These are phyloP conservation scores for Verticillium nonalfalfae DNA, from an alignment of 2,329 filamentous ascomycete species.

Conservation along the genomic window DNA sequence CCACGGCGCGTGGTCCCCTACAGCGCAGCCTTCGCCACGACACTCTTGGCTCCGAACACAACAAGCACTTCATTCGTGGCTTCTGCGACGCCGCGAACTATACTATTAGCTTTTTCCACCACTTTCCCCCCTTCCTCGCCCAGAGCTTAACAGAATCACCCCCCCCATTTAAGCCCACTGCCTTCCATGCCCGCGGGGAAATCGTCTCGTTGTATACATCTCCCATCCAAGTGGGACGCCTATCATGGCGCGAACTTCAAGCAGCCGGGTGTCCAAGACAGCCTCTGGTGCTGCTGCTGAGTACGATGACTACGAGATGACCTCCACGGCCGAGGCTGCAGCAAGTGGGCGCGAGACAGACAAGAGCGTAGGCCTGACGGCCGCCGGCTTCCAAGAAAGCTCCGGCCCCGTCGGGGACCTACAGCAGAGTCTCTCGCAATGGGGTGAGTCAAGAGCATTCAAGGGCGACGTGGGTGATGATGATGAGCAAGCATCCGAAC, in stretches of 20 bases:
- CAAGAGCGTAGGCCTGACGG: slow-evolving; percentile 11
- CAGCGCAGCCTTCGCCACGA: background rate
- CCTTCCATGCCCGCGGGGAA: slow-evolving; percentile 4
- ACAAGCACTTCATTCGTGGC: background rate
- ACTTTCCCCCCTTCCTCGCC: background rate
- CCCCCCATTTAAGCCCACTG: slow-evolving; percentile 14
- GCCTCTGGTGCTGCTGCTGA: slow-evolving; percentile 11
- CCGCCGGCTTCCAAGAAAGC: slow-evolving; percentile 9
- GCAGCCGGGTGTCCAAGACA: slow-evolving; percentile 25
- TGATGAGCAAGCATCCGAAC: slow-evolving; percentile 42
- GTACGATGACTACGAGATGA: slow-evolving; percentile 18
- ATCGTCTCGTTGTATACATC: slow-evolving; percentile 5
- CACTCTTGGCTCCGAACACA: background rate
- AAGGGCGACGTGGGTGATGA: slow-evolving; percentile 23
- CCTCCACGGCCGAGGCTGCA: slow-evolving; percentile 19
- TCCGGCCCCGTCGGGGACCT: slow-evolving; percentile 20
- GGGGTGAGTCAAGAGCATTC: slow-evolving; percentile 31
- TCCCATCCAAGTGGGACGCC: background rate
- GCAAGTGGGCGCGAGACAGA: slow-evolving; percentile 21
- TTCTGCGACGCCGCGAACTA: background rate
- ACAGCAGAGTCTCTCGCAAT: slow-evolving; percentile 30
- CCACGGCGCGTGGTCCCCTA: background rate
- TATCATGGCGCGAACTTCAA: slow-evolving; percentile 21
- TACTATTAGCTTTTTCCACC: background rate
- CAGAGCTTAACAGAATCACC: slow-evolving; percentile 10